phyloP scores from a whole-genome alignment of 495 filamentous ascomycete genomes.

The Bacidia rubella region DNA sequence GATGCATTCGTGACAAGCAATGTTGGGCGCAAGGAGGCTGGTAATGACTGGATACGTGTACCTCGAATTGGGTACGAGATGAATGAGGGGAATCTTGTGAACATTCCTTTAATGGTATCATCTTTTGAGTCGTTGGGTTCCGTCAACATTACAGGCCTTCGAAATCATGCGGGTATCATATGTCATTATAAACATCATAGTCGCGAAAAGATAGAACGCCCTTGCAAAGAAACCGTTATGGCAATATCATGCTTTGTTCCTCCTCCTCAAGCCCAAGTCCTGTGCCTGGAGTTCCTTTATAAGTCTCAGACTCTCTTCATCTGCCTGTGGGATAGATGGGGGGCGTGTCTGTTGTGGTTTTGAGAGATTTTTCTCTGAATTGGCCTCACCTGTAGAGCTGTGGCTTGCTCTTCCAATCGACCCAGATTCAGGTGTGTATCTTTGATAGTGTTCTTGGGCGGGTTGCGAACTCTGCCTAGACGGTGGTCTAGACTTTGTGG shows the following conservation, averaged over 20 bases:
- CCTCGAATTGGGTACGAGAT: neutral
- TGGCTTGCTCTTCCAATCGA: slow-evolving; percentile 19
- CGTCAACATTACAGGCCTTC: neutral
- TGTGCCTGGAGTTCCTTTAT: slow-evolving; percentile 46
- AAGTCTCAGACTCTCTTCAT: slow-evolving; percentile 40
- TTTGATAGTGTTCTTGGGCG: slow-evolving; percentile 26
- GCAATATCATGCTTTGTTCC: slow-evolving; percentile 13
- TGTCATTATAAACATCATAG: too few relatives aligned
- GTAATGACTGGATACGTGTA: neutral
- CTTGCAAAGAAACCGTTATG: neutral
- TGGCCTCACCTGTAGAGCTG: slow-evolving; percentile 16
- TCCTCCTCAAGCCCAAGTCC: slow-evolving; percentile 43
- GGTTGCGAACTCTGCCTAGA: slow-evolving; percentile 39
- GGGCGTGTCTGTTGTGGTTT: slow-evolving; percentile 19
- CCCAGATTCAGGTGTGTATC: slow-evolving; percentile 30
- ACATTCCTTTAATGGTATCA: neutral
- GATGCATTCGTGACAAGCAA: neutral
- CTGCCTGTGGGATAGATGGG: slow-evolving; percentile 26
- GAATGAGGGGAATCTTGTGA: neutral
- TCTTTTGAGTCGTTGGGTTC: neutral
- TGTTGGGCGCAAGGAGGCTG: neutral
- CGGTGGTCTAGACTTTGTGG: slow-evolving; percentile 30
- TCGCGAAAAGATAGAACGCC: too few relatives aligned
- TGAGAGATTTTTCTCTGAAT: slow-evolving; percentile 22
- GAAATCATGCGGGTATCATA: neutral